These are phyloP conservation scores for Didymosphaeria variabile DNA, from an alignment of 2,329 filamentous ascomycete species.

Conservation along the genomic window DNA sequence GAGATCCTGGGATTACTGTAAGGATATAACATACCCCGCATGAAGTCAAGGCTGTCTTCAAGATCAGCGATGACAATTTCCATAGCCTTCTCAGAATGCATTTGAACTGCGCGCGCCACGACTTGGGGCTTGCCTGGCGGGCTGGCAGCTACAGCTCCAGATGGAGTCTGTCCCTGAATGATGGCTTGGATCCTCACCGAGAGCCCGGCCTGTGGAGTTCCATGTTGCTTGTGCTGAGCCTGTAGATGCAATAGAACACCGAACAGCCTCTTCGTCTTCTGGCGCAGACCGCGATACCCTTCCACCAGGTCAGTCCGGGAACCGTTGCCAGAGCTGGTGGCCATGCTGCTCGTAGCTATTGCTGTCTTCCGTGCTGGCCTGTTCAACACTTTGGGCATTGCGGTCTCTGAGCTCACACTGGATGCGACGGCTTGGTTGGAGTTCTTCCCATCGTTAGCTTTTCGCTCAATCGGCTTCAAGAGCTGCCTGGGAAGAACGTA, in stretches of 20 bases:
- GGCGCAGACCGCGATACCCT: conserved; percentile 36
- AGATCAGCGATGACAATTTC: conserved; percentile 35
- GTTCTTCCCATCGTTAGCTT: not conserved
- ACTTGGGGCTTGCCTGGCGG: conserved; percentile 32
- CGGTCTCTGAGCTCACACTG: no score
- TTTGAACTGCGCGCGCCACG: conserved; percentile 34
- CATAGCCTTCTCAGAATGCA: conserved; percentile 31
- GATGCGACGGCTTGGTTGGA: no score
- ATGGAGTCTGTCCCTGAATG: conserved; percentile 19
- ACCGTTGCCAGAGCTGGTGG: not conserved
- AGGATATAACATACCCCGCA: conserved; percentile 24
- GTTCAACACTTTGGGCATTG: no score
- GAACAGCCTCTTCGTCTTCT: conserved; percentile 33
- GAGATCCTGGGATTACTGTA: conserved; percentile 19
- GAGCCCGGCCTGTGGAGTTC: conserved; percentile 27
- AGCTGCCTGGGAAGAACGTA: not conserved
- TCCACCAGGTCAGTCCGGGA: conserved; percentile 26
- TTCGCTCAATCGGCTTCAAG: not conserved
- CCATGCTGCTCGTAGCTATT: not conserved
- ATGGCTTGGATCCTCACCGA: conserved; percentile 32
- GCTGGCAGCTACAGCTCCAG: not conserved
- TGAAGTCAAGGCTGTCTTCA: conserved; percentile 35
- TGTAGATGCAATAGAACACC: conserved; percentile 38
- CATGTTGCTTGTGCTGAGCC: conserved; percentile 37
- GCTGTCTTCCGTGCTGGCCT: no score